Evolutionary conservation across 805 yeast species (phyloP), one percentile per base, ranked within the genome.

Genomic region (Metschnikowia santaceciliae): DNA sequence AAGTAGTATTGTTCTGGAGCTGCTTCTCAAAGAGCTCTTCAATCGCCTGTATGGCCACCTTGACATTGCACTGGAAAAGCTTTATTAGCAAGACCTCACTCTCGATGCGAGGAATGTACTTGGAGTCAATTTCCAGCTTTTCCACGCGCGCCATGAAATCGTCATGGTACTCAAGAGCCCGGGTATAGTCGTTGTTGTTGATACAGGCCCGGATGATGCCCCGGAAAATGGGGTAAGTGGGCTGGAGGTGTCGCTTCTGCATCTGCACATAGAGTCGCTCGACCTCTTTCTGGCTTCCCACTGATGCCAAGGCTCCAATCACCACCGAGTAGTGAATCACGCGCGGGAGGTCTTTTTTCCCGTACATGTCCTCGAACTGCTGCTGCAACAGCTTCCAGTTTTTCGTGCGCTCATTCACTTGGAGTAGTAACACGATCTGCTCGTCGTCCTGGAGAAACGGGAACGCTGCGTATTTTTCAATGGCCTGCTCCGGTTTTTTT

Each of bases 251-350:
- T 48, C 83, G 69, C 47, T 70, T 64, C 4, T 68, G 42, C 32
- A 82, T 58, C 58, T 80, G 77, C n/a, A 67, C 53, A 65, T 74
- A 84, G 50, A 87, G 67, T 50, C 61, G 65, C 26, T 77, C 78
- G 10, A 79, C 82, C 61, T 74, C 77, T 37, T 64, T 74, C 38
- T 60, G 65, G 56, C 79, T 81, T 8, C 80, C 84, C 33, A 70
- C 62, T 4, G 60, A 54, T 0, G 88, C 83, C 53, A 87, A 67
- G 0, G 86, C 81, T 48, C 71, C 66, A 78, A 87, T 82, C 11
- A 84, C 82, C 15, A 81, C 76, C 3, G 78, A 72, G 61, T 86
- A 86, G 56, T 86, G 88, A 30, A 63, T 60, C 32, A 74, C 66
- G 44, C 75, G 74, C 1, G 88, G 87, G 23, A 79, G 64, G 39